Base-by-base conservation (phyloP, 1,284 basidiomycete species). In the Filobasidium uniguttulatum region DNA sequence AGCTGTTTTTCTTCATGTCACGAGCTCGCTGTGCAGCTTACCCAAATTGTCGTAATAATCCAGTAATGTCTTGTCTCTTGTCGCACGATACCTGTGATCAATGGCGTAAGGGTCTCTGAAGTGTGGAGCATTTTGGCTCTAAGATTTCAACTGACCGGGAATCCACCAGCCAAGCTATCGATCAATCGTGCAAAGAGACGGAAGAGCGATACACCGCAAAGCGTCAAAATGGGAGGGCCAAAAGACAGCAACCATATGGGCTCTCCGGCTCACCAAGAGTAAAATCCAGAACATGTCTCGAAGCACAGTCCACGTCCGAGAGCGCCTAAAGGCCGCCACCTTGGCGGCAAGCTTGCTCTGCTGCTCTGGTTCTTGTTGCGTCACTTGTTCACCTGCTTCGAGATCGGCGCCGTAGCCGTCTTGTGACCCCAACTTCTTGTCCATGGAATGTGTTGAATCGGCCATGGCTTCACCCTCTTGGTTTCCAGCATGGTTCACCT, bases 21-120 rank as follows among this genome's bases (percentile, higher is more conserved):
- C 20, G 10, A 22, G n/a, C n/a, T n/a, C n/a, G n/a, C n/a, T n/a
- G n/a, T n/a, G n/a, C n/a, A n/a, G n/a, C 44, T 22, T 30, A 37
- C 52, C 25, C 38, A 40, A 23, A 53, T 49, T 12, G 48, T 40
- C 26, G 52, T 53, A 44, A 53, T 49, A 38, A 53, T 49, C 52
- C 52, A 53, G 48, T 53, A 53, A 38, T 53, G 52, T n/a, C 52
- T 41, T 23, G 52, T 53, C 30, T 49, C 38, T 46, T 53, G 26
- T 4, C 52, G 33, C 9, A 53, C 45, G 31, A 53, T 43, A 43
- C 40, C 40, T 43, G 40, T 14, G 23, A n/a, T n/a, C n/a, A n/a
- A n/a, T n/a, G n/a, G n/a, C n/a, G n/a, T n/a, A n/a, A n/a, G n/a
- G n/a, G n/a, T n/a, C 12, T 20, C 37, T 40, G 37, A n/a, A 12